These are phyloP conservation scores for Ophiocordyceps camponoti-floridani DNA, from an alignment of 2,329 filamentous ascomycete species.

Conservation along the genomic window DNA sequence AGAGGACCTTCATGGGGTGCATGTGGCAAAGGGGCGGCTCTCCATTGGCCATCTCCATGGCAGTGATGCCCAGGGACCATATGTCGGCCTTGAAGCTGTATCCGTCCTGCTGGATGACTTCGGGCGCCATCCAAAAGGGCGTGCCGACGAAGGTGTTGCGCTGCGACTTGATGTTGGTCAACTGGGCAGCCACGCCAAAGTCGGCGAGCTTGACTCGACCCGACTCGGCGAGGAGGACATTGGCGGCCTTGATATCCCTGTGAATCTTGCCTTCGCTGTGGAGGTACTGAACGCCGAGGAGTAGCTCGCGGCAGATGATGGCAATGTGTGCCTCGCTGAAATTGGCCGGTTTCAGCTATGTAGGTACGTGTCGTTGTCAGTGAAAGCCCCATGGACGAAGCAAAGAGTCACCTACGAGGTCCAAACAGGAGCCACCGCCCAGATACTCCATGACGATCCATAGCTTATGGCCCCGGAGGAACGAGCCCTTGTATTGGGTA, in stretches of 20 bases:
- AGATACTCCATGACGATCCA: constrained; percentile 99
- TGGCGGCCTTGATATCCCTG: constrained; percentile 91
- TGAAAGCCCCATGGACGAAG: neutral
- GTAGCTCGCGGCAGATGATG: constrained; percentile 81
- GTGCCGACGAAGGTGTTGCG: constrained; percentile 95
- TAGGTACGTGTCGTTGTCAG: constrained; percentile 35
- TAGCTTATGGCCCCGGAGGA: constrained; percentile 87
- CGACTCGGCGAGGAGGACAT: constrained; percentile 75
- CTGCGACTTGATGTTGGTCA: constrained; percentile 95
- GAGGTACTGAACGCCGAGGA: constrained; percentile 81
- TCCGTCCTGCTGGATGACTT: constrained; percentile 75
- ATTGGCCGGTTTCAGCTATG: constrained; percentile 69
- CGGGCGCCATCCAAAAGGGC: constrained; percentile 93
- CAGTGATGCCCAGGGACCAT: constrained; percentile 83
- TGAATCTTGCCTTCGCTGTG: constrained; percentile 92
- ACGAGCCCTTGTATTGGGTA: constrained; percentile 91
- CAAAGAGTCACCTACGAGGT: constrained; percentile 42
- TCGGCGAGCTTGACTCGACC: constrained; percentile 93
- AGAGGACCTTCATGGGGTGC: constrained; percentile 87
- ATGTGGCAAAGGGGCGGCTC: constrained; percentile 76
- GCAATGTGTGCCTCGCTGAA: constrained; percentile 85
- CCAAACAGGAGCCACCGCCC: constrained; percentile 85
- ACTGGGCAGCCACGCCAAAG: constrained; percentile 89
- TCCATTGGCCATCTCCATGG: constrained; percentile 74
- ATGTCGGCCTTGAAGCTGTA: constrained; percentile 84